phyloP scores from a whole-genome alignment of 805 yeast genomes.

The Pichia occidentalis region DNA sequence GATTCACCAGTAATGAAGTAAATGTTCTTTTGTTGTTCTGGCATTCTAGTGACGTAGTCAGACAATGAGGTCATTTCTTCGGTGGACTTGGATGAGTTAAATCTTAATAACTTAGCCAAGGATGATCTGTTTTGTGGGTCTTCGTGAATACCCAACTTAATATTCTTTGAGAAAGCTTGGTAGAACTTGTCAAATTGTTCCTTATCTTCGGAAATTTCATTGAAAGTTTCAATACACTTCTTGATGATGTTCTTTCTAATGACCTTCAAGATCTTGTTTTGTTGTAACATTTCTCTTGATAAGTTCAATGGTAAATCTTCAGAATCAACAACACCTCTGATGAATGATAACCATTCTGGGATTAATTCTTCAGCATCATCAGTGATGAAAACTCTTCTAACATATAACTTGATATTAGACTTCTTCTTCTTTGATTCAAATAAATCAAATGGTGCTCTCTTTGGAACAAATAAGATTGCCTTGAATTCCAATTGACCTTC shows the following conservation, averaged over 20 bases:
- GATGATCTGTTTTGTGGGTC: constrained; percentile 96
- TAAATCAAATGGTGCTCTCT: constrained; percentile 98
- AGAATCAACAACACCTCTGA: constrained; percentile 99
- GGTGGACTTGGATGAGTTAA: constrained; percentile 89
- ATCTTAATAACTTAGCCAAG: constrained; percentile 93
- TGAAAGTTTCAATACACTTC: constrained; percentile 97
- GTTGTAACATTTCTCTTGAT: constrained; percentile 99
- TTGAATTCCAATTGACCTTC: constrained; percentile 99
- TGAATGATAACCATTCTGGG: constrained; percentile 97
- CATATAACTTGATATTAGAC: constrained; percentile 96
- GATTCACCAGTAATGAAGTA: constrained; percentile 99
- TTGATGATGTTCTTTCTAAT: constrained; percentile 98
- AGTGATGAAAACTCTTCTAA: constrained; percentile 98
- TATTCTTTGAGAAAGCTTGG: constrained; percentile 95
- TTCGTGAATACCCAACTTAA: constrained; percentile 98
- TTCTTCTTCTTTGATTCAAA: constrained; percentile 99
- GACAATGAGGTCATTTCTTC: constrained; percentile 93
- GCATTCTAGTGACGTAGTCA: constrained; percentile 99
- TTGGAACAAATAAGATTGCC: constrained; percentile 95
- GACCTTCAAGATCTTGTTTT: constrained; percentile 98
- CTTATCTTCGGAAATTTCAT: constrained; percentile 97
- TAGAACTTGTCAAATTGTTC: constrained; percentile 99
- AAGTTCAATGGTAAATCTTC: constrained; percentile 99
- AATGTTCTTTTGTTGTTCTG: constrained; percentile 98
- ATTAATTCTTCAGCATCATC: constrained; percentile 99